Evolutionary conservation across 768 basidiomycete species (phyloP).

Genomic region (Suillus spraguei): DNA sequence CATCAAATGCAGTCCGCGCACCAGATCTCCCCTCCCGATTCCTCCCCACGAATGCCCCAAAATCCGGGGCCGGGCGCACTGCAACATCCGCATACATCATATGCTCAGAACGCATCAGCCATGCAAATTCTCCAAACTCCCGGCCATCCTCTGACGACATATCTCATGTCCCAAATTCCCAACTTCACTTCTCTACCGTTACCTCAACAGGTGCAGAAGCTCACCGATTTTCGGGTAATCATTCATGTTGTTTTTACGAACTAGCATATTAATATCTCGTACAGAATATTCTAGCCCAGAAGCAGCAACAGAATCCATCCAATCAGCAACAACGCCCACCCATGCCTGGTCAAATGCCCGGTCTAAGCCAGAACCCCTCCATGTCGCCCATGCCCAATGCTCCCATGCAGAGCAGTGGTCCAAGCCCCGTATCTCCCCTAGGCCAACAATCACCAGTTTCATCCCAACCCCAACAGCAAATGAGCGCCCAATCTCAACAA

Average conservation of each 20-base stretch:
- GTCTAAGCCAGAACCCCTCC: slow-evolving; percentile 31
- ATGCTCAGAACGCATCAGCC: slow-evolving; percentile 39
- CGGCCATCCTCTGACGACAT: slow-evolving; percentile 58
- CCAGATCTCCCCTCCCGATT: slow-evolving; percentile 47
- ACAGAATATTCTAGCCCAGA: slow-evolving; percentile 24
- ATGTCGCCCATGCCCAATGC: slow-evolving; percentile 29
- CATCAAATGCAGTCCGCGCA: slow-evolving; percentile 35
- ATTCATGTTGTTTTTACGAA: slow-evolving; percentile 7
- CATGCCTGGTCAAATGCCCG: slow-evolving; percentile 28
- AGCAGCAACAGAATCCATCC: slow-evolving; percentile 31
- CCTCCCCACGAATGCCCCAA: slow-evolving; percentile 25
- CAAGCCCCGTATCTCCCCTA: slow-evolving; percentile 33
- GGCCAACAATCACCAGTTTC: slow-evolving; percentile 31
- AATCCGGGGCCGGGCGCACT: slow-evolving; percentile 18
- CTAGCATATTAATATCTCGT: not conserved
- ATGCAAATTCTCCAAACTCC: slow-evolving; percentile 55
- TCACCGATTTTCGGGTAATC: slow-evolving; percentile 55
- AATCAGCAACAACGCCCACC: slow-evolving; percentile 30
- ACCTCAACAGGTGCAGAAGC: slow-evolving; percentile 61
- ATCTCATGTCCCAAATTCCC: slow-evolving; percentile 53
- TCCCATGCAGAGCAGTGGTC: slow-evolving; percentile 27
- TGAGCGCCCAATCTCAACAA: slow-evolving; percentile 32
- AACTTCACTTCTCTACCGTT: slow-evolving; percentile 53
- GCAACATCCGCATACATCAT: slow-evolving; percentile 20
- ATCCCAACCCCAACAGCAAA: slow-evolving; percentile 30